These are phyloP conservation scores for Verticillium zaregamsianum DNA, from an alignment of 2,329 filamentous ascomycete genomes.

Conservation along the genomic window DNA sequence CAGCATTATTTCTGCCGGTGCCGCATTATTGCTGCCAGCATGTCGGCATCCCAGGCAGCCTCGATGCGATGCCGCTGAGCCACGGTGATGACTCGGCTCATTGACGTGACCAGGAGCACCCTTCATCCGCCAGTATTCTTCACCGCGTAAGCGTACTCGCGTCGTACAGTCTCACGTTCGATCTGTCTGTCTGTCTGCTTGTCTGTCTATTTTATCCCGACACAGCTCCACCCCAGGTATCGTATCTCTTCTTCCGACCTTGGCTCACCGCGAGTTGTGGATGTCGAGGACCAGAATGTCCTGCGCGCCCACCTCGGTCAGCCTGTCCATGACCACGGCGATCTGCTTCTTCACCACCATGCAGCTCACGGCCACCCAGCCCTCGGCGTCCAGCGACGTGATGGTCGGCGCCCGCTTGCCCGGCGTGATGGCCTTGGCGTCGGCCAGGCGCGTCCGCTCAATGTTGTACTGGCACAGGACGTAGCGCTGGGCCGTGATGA, in stretches of 20 bases:
- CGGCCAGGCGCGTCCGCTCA: conserved; percentile 60
- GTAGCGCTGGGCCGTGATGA: conserved; percentile 91
- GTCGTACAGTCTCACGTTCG: too few species aligned
- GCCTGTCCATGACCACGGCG: conserved; percentile 80
- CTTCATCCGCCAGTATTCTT: neutral
- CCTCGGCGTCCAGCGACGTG: conserved; percentile 80
- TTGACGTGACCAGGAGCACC: neutral
- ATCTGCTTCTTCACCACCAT: conserved; percentile 92
- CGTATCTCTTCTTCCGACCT: neutral
- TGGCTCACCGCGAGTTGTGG: conserved; percentile 63
- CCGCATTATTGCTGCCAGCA: too few species aligned
- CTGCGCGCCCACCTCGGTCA: conserved; percentile 70
- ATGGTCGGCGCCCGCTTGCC: conserved; percentile 92
- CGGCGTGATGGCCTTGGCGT: conserved; percentile 75
- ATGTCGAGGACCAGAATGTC: conserved; percentile 86
- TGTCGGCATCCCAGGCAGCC: neutral
- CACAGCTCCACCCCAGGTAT: too few species aligned
- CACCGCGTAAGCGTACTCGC: too few species aligned
- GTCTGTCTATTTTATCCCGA: too few species aligned
- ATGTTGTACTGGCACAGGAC: conserved; percentile 98
- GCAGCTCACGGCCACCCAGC: conserved; percentile 89
- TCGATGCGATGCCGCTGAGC: neutral
- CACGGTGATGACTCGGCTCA: neutral
- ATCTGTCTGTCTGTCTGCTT: too few species aligned
- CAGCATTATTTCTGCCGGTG: neutral